Evolutionary conservation across 148 eudicot species (phyloP).

Genomic region (Arbutus unedo): DNA sequence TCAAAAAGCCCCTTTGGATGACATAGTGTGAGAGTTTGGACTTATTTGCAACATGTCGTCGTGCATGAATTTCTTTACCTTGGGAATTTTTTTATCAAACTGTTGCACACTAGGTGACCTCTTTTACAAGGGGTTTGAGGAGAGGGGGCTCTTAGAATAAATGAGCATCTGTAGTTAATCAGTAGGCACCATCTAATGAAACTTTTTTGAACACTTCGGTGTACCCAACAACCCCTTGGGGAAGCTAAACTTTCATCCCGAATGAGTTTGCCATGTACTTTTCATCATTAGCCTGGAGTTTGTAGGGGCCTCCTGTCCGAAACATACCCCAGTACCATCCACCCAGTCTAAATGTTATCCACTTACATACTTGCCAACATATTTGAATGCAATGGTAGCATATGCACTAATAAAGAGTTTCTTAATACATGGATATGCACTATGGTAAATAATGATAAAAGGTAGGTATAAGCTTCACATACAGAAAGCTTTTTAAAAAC

Average conservation of each 20-base stretch:
- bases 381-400: not conserved
- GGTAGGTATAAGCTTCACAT: not conserved
- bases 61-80: not conserved
- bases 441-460: no score
- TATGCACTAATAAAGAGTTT: not conserved
- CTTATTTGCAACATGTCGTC: not conserved
- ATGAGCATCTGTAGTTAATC: not conserved
- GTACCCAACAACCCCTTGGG: not conserved
- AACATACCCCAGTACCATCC: not conserved
- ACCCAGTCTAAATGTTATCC: not conserved
- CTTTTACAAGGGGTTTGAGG: not conserved
- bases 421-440: not conserved
- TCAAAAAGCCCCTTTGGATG: not conserved
- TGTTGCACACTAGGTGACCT: not conserved
- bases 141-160: not conserved
- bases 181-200: not conserved
- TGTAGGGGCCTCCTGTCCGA: not conserved
- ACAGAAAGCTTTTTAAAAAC: not conserved
- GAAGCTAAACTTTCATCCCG: not conserved
- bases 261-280: not conserved
- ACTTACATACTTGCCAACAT: not conserved
- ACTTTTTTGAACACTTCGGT: not conserved
- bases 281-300: not conserved
- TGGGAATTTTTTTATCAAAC: not conserved
- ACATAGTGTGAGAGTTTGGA: not conserved